A percentile compares a stretch with the other conserved stretches of the same genome.
Evolutionary conservation across 306 rosid species (phyloP).

Genomic region (Castanea crenata): DNA sequence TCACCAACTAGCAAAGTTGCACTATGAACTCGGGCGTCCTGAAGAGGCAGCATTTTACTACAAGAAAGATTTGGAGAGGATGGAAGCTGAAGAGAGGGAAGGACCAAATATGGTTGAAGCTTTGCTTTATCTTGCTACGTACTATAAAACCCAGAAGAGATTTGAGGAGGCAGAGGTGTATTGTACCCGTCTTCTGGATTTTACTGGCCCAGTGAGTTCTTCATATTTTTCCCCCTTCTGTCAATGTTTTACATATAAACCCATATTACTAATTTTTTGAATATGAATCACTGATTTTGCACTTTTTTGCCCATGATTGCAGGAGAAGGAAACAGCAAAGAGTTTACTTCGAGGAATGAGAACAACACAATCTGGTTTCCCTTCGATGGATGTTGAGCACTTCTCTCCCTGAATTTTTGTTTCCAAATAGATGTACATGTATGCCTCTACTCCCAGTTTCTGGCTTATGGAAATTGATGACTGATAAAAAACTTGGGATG

Average conservation of each 20-base stretch:
- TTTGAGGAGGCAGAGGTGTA: conserved; percentile 92
- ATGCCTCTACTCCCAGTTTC: conserved; percentile 20
- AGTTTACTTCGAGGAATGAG: conserved; percentile 88
- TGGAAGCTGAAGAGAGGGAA: conserved; percentile 96
- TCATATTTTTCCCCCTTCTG: not conserved
- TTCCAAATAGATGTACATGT: not conserved
- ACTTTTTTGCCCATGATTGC: conserved; percentile 25
- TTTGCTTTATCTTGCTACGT: conserved; percentile 69
- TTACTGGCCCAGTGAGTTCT: conserved; percentile 84
- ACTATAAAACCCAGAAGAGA: conserved; percentile 48
- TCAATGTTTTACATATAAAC: not conserved
- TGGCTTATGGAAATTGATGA: not conserved
- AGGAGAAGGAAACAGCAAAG: conserved; percentile 96
- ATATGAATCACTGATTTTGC: not conserved
- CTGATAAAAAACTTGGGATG: not conserved
- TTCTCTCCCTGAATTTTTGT: conserved; percentile 55
- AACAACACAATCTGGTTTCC: conserved; percentile 53
- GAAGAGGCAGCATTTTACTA: conserved; percentile 94
- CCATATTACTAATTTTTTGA: not conserved
- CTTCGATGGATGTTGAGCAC: conserved; percentile 79
- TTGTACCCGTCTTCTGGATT: conserved; percentile 95
- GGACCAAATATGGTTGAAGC: conserved; percentile 97
- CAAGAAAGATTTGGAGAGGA: conserved; percentile 90
- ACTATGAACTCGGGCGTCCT: conserved; percentile 57
- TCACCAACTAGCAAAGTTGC: conserved; percentile 78